These are phyloP conservation scores for Raphidocelis subcapitata DNA, from an alignment of 139 green algal genomes.

Conservation along the genomic window DNA sequence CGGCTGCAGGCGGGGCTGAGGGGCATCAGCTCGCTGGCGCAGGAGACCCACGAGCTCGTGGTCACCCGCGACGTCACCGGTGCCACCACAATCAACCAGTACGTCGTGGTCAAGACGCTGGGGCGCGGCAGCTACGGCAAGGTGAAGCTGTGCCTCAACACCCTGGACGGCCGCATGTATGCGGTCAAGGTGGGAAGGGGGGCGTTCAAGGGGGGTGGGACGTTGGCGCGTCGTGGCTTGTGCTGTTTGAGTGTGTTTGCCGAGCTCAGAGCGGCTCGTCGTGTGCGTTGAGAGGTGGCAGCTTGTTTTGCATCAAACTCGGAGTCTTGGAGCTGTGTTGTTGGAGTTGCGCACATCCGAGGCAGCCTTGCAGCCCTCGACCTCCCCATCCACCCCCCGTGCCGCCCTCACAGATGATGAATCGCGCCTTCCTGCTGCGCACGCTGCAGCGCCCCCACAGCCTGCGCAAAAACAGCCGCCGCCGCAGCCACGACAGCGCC, in stretches of 20 bases:
- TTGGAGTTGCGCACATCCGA: no score
- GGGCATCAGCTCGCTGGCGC: constrained; percentile 21
- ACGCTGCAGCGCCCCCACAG: constrained; percentile 19
- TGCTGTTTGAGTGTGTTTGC: no score
- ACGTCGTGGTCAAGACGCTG: constrained; percentile 83
- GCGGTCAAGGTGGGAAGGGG: constrained; percentile 72
- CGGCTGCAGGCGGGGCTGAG: constrained; percentile 28
- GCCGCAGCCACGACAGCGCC: no score
- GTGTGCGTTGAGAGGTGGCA: no score
- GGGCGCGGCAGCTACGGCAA: constrained; percentile 77
- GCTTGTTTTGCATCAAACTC: no score
- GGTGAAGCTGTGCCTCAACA: constrained; percentile 90
- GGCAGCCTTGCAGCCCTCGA: no score
- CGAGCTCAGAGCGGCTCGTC: background rate
- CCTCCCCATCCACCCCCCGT: no score
- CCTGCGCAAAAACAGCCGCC: constrained; percentile 17
- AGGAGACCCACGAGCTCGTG: constrained; percentile 44
- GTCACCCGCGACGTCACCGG: constrained; percentile 43
- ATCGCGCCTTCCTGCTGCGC: constrained; percentile 45
- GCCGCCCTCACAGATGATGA: constrained; percentile 71
- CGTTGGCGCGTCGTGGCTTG: no score
- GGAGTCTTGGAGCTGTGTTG: no score
- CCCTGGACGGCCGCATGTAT: constrained; percentile 72
- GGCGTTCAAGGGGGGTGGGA: background rate
- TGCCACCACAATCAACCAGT: constrained; percentile 80